Evolutionary conservation across 768 basidiomycete genomes (phyloP).

Genomic region (Gloeophyllum trabeum): DNA sequence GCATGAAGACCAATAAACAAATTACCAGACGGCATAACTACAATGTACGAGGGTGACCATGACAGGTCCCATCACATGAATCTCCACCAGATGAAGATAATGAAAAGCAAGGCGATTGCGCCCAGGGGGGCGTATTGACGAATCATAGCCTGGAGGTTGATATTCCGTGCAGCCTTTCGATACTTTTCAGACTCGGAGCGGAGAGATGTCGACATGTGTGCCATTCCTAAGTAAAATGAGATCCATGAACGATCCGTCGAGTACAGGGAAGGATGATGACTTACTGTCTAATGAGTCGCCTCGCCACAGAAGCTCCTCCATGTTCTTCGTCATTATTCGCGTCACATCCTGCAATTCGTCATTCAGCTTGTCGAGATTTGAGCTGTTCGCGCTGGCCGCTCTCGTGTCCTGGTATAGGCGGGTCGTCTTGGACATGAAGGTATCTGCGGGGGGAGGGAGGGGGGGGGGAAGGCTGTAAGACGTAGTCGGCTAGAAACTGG

Average conservation of each 20-base stretch:
- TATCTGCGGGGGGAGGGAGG: no score
- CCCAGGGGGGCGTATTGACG: slow-evolving; percentile 93
- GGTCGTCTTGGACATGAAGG: slow-evolving; percentile 97
- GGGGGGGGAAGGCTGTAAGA: slow-evolving; percentile 2
- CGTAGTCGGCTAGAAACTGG: no score
- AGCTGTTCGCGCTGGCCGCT: slow-evolving; percentile 60
- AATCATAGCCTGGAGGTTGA: slow-evolving; percentile 89
- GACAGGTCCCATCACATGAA: slow-evolving; percentile 35
- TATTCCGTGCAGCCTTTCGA: slow-evolving; percentile 87
- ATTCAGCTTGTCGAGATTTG: slow-evolving; percentile 78
- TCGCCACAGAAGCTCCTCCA: slow-evolving; percentile 98
- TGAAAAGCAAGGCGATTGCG: slow-evolving; percentile 66
- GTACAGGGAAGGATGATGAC: slow-evolving; percentile 16
- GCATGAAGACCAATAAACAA: no score
- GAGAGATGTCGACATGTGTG: slow-evolving; percentile 86
- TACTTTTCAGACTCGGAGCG: slow-evolving; percentile 97
- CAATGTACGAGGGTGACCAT: no score
- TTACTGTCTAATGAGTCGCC: slow-evolving; percentile 93
- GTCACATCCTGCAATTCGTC: slow-evolving; percentile 98
- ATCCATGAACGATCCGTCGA: not conserved
- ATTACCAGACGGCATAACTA: no score
- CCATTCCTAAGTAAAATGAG: slow-evolving; percentile 62
- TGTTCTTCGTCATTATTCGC: slow-evolving; percentile 99
- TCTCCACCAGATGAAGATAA: slow-evolving; percentile 73
- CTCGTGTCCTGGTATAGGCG: slow-evolving; percentile 91